These are phyloP conservation scores for Phytophthora citrophthora DNA, from an alignment of 352 stramenopile species.

Conservation along the genomic window DNA sequence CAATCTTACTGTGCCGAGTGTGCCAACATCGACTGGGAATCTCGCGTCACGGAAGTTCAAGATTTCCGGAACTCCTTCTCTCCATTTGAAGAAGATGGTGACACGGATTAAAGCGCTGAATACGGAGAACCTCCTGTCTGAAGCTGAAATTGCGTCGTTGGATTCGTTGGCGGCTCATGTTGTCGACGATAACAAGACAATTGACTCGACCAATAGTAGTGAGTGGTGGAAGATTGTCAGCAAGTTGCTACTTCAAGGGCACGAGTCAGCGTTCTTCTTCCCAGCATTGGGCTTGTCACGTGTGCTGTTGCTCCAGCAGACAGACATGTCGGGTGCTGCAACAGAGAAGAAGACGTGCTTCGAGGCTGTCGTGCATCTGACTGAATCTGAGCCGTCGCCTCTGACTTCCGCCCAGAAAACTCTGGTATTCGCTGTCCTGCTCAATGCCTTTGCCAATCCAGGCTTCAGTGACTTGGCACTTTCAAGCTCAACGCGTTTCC, in stretches of 20 bases:
- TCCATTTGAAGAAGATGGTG: conserved; percentile 63
- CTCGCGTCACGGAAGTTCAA: conserved; percentile 60
- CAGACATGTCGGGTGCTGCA: conserved; percentile 24
- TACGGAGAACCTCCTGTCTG: conserved; percentile 25
- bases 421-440: conserved; percentile 59
- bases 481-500: conserved; percentile 46
- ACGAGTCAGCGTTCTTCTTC: conserved; percentile 53
- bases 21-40: neutral
- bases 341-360: conserved; percentile 57
- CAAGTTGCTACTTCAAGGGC: conserved; percentile 48
- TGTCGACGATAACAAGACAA: conserved; percentile 23
- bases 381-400: conserved; percentile 33
- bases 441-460: conserved; percentile 71
- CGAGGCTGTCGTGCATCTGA: conserved; percentile 47
- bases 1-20: conserved; percentile 14
- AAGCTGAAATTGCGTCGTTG: conserved; percentile 41
- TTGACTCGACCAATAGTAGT: conserved; percentile 13
- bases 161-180: conserved; percentile 34
- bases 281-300: conserved; percentile 63
- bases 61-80: conserved; percentile 50
- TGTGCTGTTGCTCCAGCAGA: conserved; percentile 57
- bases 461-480: conserved; percentile 61
- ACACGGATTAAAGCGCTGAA: conserved; percentile 51
- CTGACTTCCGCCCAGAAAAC: conserved; percentile 59
- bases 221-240: conserved; percentile 54